A percentile compares a stretch with the other conserved stretches of the same genome.
These are phyloP conservation scores for Echium plantagineum DNA, from an alignment of 257 asterid species.

Conservation along the genomic window DNA sequence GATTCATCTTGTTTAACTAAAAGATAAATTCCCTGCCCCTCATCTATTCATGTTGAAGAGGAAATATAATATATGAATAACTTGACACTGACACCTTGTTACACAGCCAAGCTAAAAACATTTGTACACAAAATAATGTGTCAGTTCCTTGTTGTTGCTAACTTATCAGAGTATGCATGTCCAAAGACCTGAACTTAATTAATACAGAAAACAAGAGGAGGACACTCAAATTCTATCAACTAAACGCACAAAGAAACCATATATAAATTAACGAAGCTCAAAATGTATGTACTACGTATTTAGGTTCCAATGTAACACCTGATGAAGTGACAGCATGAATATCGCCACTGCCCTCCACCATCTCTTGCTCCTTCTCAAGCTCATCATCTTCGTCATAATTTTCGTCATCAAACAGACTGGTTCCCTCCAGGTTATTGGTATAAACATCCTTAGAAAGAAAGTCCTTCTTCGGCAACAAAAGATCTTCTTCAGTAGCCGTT, in stretches of 20 bases:
- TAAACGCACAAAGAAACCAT: not conserved
- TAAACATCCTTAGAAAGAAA: slow-evolving; percentile 53
- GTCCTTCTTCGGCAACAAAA: slow-evolving; percentile 60
- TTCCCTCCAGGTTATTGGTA: slow-evolving; percentile 36
- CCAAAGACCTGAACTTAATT: too few relatives aligned
- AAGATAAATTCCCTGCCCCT: too few relatives aligned
- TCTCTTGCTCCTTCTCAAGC: slow-evolving; percentile 37
- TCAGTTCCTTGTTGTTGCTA: too few relatives aligned
- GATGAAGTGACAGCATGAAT: slow-evolving; percentile 29
- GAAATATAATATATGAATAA: too few relatives aligned
- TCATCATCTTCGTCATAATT: slow-evolving; percentile 87
- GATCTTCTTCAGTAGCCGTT: slow-evolving; percentile 82
- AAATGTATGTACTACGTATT: not conserved
- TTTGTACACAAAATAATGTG: too few relatives aligned
- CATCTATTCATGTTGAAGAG: too few relatives aligned
- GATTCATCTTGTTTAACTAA: too few relatives aligned
- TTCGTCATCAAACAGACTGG: slow-evolving; percentile 73
- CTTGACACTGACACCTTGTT: too few relatives aligned
- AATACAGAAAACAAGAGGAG: too few relatives aligned
- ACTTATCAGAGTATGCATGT: too few relatives aligned
- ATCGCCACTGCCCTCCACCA: slow-evolving; percentile 30
- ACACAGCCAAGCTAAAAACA: too few relatives aligned
- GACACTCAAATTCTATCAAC: not conserved
- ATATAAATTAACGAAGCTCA: not conserved
- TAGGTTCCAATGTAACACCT: slow-evolving; percentile 34